Evolutionary conservation across 176 grass and related monocot genomes (phyloP), one percentile per base, ranked within the genome.

Genomic region (Oryza glumipatula): DNA sequence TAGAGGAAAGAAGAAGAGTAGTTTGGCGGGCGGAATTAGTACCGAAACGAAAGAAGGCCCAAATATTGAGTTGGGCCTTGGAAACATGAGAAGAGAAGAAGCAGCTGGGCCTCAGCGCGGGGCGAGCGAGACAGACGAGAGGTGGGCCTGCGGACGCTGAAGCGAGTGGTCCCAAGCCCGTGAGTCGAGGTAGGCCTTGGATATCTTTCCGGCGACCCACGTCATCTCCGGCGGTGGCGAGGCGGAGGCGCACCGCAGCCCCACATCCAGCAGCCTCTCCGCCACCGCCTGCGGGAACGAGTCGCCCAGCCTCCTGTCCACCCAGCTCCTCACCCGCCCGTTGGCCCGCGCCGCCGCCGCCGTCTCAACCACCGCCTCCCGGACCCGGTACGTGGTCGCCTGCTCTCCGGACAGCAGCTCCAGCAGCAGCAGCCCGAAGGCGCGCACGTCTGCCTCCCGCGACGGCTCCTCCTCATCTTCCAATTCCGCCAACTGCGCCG

Each of bases 201-300:
- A 94, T 14, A 94, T 74, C 77, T 94, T 94, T 0, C 92, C 92
- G 4, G 92, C 90, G 14, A 86, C 92, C 90, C 90, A 92, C 65
- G 84, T 80, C 88, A 92, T 97, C 21, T 97, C 86, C 38, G 90
- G 92, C 47, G 88, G 89, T 39, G 69, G 77, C 41, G 88, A 41
- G 4, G 39, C 39, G 39, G 7, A 41, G 6, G 43, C 86, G 73
- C 94, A 97, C 32, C 86, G 81, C 44, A 97, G 44, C 13, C 81
- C 92, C 52, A 97, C 85, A 43, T 75, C 83, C 47, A 94, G 64
- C 28, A 94, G 80, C 61, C 70, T 91, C 81, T 89, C 83, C 21
- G 88, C 86, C 4, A 47, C 73, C 6, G 84, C 76, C 33, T 91
- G 84, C 0, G 95, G 95, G 66, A 94, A 97, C 5, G 95, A 97